Percentiles rank a stretch among this genome's conserved stretches.
Conservation (phyloP, 2,329 filamentous ascomycete genomes). For the Trichoderma cornu-damae region DNA sequence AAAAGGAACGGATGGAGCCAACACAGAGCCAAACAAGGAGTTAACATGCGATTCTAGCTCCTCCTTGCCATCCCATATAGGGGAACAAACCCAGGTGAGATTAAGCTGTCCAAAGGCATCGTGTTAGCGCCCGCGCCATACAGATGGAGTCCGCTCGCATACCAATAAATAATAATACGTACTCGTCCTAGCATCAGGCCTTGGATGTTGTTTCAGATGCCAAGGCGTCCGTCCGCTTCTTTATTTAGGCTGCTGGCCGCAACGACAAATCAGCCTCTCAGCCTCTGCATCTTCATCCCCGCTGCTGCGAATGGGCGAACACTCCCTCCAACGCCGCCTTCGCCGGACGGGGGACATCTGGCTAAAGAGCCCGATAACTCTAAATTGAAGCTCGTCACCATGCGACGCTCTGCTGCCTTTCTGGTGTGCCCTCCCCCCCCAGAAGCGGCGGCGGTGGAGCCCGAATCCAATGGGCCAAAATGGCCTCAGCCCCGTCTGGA, state of each 20-base stretch:
- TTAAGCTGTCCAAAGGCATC: slow-evolving; percentile 5
- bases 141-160: not conserved
- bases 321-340: not conserved
- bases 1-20: not conserved
- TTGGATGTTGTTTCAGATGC: not conserved
- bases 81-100: not conserved
- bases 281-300: not conserved
- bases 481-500: slow-evolving; percentile 7
- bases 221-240: not conserved
- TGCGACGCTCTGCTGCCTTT: not conserved
- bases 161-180: no score
- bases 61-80: not conserved
- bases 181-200: no score
- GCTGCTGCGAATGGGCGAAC: no score
- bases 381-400: slow-evolving; percentile 2
- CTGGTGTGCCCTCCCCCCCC: not conserved
- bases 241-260: not conserved
- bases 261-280: not conserved
- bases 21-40: not conserved
- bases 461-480: not conserved
- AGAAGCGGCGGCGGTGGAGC: not conserved
- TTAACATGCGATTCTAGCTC: not conserved
- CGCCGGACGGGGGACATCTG: not conserved
- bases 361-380: slow-evolving; percentile 14
- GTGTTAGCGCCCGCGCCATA: slow-evolving; percentile 4